Base-by-base conservation (phyloP, 2,329 filamentous ascomycete species). In the Scedosporium aurantiacum region DNA sequence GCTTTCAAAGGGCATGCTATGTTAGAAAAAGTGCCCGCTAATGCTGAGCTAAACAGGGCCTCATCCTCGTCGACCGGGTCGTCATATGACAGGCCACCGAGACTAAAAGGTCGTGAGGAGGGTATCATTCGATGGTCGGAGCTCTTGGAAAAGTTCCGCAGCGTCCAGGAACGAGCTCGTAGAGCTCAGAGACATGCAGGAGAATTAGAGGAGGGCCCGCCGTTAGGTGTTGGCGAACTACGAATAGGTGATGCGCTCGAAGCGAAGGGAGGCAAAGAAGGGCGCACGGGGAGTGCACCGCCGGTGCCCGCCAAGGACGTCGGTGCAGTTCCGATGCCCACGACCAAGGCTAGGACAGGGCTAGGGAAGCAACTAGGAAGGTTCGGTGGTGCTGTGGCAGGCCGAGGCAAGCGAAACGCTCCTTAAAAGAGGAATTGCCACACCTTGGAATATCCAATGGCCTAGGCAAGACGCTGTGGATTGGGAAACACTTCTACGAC, bases 81-180 rank as follows among this genome's bases (percentile, higher is more conserved):
- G 56, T 80, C 85, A 60, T 90, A 87, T 72, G 88, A 91, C 67
- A 81, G 88, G 63, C 81, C 87, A 37, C 93, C 89, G 66, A 82
- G 91, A 63, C 80, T 97, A 80, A 97, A 83, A 72, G 85, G 83
- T 57, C 82, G 92, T 61, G 90, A 95, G 65, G 92, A 97, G 61
- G 85, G 84, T 60, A 86, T 85, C 40, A 96, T 99, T 67, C 87
- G 89, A 61, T 99, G 94, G 94, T 84, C 83, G 2, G 94, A 99
- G 67, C 80, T 99, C 41, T 81, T 99, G 4, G 94, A 99, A 65
- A 96, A 97, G 70, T 99, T 99, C 75, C 89, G 90, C 66, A 84
- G 82, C 60, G 93, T 95, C 1, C 94, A 99, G 70, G 94, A 99
- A 67, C 86, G 85, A 63, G 89, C 92, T 5, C 83, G 91, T 61